These are phyloP conservation scores for Mortierella sp. DNA, from an alignment of 371 early-diverging fungal genomes.

Conservation along the genomic window DNA sequence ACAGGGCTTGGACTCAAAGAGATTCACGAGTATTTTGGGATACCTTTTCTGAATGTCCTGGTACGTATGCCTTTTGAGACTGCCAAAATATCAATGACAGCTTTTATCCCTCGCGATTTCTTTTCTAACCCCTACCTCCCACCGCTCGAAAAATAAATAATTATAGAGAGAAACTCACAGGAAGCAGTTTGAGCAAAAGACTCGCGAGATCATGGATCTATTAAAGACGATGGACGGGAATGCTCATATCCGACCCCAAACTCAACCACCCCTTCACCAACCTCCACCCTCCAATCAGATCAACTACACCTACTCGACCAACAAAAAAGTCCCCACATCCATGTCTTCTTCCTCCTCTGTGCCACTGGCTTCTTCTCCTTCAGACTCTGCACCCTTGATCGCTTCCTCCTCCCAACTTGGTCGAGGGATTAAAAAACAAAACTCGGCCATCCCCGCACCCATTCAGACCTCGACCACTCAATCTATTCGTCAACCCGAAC, in stretches of 20 bases:
- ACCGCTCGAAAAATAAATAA: neutral
- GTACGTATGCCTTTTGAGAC: constrained; percentile 40
- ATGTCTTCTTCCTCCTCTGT: neutral
- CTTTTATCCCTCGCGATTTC: neutral
- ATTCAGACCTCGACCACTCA: constrained; percentile 52
- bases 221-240: constrained; percentile 51
- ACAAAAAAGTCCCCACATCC: neutral
- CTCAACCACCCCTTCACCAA: neutral
- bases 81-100: no score
- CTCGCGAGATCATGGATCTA: constrained; percentile 58
- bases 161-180: constrained; percentile 64
- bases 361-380: no score
- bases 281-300: no score
- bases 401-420: constrained; percentile 22
- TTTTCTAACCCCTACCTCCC: neutral
- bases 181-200: constrained; percentile 68
- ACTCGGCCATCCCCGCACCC: constrained; percentile 58
- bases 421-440: constrained; percentile 25
- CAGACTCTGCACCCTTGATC: constrained; percentile 56
- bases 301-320: neutral
- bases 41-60: constrained; percentile 71
- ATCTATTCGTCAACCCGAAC: constrained; percentile 21
- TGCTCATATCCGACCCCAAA: constrained; percentile 18
- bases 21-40: constrained; percentile 69
- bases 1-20: constrained; percentile 70